Evolutionary conservation across 2,329 filamentous ascomycete genomes (phyloP), one percentile per base, ranked within the genome.

Genomic region (Trichoderma sp.): DNA sequence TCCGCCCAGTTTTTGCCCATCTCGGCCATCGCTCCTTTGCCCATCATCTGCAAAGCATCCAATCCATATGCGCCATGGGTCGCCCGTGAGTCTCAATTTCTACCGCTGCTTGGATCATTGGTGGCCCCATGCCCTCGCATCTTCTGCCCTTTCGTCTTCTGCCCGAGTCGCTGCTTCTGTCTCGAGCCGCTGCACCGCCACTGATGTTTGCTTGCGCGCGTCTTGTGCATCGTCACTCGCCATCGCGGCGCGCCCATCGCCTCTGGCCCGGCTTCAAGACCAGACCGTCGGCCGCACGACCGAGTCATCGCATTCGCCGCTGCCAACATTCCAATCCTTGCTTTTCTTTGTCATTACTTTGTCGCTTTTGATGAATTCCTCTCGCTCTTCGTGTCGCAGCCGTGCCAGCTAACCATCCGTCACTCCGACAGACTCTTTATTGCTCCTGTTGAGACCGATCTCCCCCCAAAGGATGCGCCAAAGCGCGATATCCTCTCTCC

Each of bases 371-470:
- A 34, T 37, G 5, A 17, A 34, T 37, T 6, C 13, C 34, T 56
- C n/a, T 19, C 27, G 29, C 42, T 29, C 27, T 19, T 52, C 22
- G 34, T n/a, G 57, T 57, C 54, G 27, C 42, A 29, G 32, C 19
- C 13, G 10, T 35, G 15, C 22, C 35, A 19, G 17, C 67, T 69
- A 58, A 69, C 32, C 17, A 22, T 57, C 45, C 29, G 25, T 17
- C 25, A 32, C 57, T 12, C 32, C 25, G 67, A 29, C 70, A 84
- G 83, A 70, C 75, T 84, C 35, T 84, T 83, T 70, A 73, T 83
- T 64, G 80, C 82, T 42, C 81, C 81, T 37, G 78, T 82, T 70
- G 80, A 83, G 71, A 82, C 82, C 57, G 81, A 83, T 69, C 65
- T 82, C 53, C 72, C 76, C 15, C 71, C 75, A 56, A 82, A 81